Conservation (phyloP, 2,329 filamentous ascomycete genomes). For the Periconia sp. region DNA sequence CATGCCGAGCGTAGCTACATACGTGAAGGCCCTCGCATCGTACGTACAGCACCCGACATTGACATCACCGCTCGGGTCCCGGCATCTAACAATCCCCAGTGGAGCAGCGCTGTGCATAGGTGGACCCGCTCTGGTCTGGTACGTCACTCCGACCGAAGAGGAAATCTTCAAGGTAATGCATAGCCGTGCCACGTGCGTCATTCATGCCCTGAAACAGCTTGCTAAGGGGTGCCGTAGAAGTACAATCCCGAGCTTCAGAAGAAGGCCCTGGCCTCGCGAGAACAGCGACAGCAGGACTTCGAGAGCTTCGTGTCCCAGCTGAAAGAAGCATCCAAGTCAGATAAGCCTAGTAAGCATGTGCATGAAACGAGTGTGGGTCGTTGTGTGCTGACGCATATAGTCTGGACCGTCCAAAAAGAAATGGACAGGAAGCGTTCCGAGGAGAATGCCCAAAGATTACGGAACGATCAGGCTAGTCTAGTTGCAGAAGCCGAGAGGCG, state of each 20-base stretch:
- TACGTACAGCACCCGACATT: slow-evolving; percentile 21
- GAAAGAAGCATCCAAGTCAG: slow-evolving; percentile 88
- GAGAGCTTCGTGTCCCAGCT: slow-evolving; percentile 83
- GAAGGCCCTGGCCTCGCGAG: slow-evolving; percentile 78
- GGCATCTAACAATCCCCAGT: slow-evolving; percentile 56
- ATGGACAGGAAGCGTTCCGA: slow-evolving; percentile 36
- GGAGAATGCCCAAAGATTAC: slow-evolving; percentile 29
- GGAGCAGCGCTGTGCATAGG: slow-evolving; percentile 76
- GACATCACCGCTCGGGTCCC: slow-evolving; percentile 3
- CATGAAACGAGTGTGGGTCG: not conserved
- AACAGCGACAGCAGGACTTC: slow-evolving; percentile 81
- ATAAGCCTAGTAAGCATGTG: slow-evolving; percentile 79
- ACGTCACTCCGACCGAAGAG: slow-evolving; percentile 83
- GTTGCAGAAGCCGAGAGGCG: slow-evolving; percentile 39
- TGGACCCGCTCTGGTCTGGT: slow-evolving; percentile 83
- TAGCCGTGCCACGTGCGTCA: slow-evolving; percentile 19
- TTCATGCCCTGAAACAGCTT: slow-evolving; percentile 4
- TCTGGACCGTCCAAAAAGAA: slow-evolving; percentile 45
- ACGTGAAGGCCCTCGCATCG: slow-evolving; percentile 43
- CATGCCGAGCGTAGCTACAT: slow-evolving; percentile 37
- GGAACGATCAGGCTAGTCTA: slow-evolving; percentile 38
- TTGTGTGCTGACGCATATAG: slow-evolving; percentile 26
- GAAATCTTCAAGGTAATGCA: slow-evolving; percentile 74
- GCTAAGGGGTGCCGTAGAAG: slow-evolving; percentile 58
- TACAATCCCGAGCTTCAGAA: slow-evolving; percentile 97